These are phyloP conservation scores for Botrytis hyacinthi DNA, from an alignment of 2,329 filamentous ascomycete species.

Conservation along the genomic window DNA sequence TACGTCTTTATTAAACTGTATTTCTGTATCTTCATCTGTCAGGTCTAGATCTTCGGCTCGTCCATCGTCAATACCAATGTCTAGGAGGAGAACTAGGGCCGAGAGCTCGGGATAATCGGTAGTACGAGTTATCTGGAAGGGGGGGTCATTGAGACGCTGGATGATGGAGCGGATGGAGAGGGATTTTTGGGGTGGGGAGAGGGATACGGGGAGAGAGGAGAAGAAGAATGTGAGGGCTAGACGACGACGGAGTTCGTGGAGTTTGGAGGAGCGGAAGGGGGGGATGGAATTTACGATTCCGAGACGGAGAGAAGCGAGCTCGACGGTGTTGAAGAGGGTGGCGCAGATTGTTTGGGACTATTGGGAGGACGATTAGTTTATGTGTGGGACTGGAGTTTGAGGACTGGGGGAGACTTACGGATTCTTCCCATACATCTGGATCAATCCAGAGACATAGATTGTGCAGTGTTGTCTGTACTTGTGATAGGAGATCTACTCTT, in stretches of 20 bases:
- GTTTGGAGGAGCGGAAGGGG: slow-evolving; percentile 44
- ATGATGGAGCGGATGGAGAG: slow-evolving; percentile 45
- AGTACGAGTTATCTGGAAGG: slow-evolving; percentile 52
- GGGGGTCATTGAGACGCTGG: slow-evolving; percentile 46
- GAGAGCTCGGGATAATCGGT: slow-evolving; percentile 70
- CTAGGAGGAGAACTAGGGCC: slow-evolving; percentile 65
- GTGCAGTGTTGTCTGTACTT: slow-evolving; percentile 46
- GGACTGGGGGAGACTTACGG: slow-evolving; percentile 38
- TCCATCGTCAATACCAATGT: slow-evolving; percentile 71
- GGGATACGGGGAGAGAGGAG: slow-evolving; percentile 45
- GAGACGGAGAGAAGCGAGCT: slow-evolving; percentile 51
- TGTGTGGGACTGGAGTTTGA: background rate
- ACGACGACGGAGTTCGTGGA: slow-evolving; percentile 62
- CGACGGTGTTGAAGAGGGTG: slow-evolving; percentile 49
- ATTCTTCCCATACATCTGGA: slow-evolving; percentile 39
- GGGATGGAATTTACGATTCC: slow-evolving; percentile 61
- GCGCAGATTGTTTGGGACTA: slow-evolving; percentile 51
- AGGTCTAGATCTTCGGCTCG: slow-evolving; percentile 35
- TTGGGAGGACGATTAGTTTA: slow-evolving; percentile 20
- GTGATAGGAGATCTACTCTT: slow-evolving; percentile 43
- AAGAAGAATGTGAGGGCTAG: slow-evolving; percentile 66
- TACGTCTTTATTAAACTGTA: slow-evolving; percentile 67
- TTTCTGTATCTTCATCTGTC: slow-evolving; percentile 40
- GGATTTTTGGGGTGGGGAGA: slow-evolving; percentile 43
- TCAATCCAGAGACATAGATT: slow-evolving; percentile 46